Evolutionary conservation across 1,284 basidiomycete species (phyloP), one percentile per base, ranked within the genome.

Genomic region (Pholiota adiposa): DNA sequence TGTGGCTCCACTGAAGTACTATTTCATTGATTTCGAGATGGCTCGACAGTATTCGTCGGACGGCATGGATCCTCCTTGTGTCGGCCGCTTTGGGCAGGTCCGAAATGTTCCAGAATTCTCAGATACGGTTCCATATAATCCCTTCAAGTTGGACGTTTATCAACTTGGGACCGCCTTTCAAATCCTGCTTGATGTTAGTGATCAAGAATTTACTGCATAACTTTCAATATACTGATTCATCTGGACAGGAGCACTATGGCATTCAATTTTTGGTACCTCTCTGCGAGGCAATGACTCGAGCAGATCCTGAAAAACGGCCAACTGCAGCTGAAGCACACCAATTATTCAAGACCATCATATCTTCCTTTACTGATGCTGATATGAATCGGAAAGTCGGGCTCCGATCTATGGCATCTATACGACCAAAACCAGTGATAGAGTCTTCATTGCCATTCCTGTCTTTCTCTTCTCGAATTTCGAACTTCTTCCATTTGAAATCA

Each of bases 111-210:
- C 70, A n/a, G 70, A 72, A 50, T 58, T 66, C 40, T 67, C 67
- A 4, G 19, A 41, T 9, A 63, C 56, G 2, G 50, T 66, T 3
- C 69, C 66, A 0, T 70, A 69, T 46, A 64, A 70, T 53, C 68
- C 69, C 0, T 70, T 70, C 58, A 70, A 70, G 27, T 51, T 66
- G 3, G 70, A 72, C 54, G 64, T 72, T 1, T 70, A 69, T 49
- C 67, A 69, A 29, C 51, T 71, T 5, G 70, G 70, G 5, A 66
- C 62, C 31, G 62, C 54, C 8, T 44, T 67, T 4, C 14, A 19
- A 8, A n/a, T 18, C 2, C 19, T 60, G 2, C 34, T 51, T 14
- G 29, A 34, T 33, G 62, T 43, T 19, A 44, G 40, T 19, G 40
- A 4, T 46, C 44, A 0, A 16, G 18, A n/a, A 29, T 46, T 0